Base-by-base conservation (phyloP, 2,329 filamentous ascomycete genomes). In the Triangularia setosa region DNA sequence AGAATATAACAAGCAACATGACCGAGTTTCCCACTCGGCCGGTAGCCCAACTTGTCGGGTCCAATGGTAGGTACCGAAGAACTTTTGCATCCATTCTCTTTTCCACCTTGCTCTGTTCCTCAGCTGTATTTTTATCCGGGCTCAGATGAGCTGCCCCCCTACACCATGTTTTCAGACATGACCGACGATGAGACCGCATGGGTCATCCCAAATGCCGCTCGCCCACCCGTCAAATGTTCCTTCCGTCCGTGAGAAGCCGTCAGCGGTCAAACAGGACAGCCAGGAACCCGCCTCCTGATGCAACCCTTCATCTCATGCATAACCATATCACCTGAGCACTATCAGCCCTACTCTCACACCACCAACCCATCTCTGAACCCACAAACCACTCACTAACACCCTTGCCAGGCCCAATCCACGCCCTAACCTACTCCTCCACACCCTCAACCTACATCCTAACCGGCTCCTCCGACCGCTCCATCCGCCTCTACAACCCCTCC, bases 401-500 rank as follows among this genome's bases (percentile, higher is more conserved):
- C 40, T 48, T 35, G 48, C 27, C 72, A 91, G 89, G 87, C 65
- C 88, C 90, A 35, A 83, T 92, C 58, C 90, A 92, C 75, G 86
- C 90, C 57, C 81, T 92, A 61, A 81, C 86, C 60, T 92, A 92
- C 78, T 92, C 90, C 61, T 85, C 88, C 66, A 87, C 85, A 12
- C 86, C 89, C 16, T 89, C 89, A 48, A 89, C 88, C 3, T 92
- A 92, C 73, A 85, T 97, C 74, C 85, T 98, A 65, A 93, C 92
- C 35, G 93, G 94, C 72, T 92, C 90, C 33, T 86, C 91, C 60
- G 94, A 97, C 81, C 91, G 93, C 67, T 84, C 87, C 16, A 88
- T 97, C 75, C 89, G 93, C 63, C 88, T 97, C 48, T 96, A 93
- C 81, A 97, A 97, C 77, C 90, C 90, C 1, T 66, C 66, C 23